Evolutionary conservation across 75 land plant genomes (phyloP).

Genomic region (Pinus taeda): DNA sequence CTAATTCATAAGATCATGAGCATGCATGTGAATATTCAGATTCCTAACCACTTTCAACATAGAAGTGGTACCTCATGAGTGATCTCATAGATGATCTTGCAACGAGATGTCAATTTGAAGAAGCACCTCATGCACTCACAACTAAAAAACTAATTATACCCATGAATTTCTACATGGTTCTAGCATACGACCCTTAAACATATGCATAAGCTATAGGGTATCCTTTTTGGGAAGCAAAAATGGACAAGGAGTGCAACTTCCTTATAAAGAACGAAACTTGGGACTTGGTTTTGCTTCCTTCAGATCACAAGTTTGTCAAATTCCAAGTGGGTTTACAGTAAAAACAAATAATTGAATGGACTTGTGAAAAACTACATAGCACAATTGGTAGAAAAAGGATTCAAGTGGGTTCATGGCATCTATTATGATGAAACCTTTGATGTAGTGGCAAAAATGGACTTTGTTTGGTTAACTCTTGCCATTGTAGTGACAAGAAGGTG

Average conservation of each 20-base stretch:
- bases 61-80: too few relatives aligned
- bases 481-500: conserved; percentile 9
- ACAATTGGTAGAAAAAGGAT: conserved; percentile 12
- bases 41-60: too few relatives aligned
- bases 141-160: background rate
- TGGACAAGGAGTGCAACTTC: conserved; percentile 1
- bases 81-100: too few relatives aligned
- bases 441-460: conserved; percentile 13
- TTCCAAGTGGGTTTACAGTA: conserved; percentile 11
- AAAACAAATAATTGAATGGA: too few relatives aligned
- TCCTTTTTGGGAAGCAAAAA: background rate
- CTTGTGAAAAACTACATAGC: conserved; percentile 13
- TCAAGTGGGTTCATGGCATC: conserved; percentile 8
- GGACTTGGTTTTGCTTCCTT: conserved; percentile 1
- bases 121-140: too few relatives aligned
- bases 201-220: background rate
- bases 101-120: too few relatives aligned
- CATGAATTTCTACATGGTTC: background rate
- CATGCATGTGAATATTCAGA: too few relatives aligned
- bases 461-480: conserved; percentile 7
- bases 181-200: background rate
- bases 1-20: background rate
- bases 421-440: conserved; percentile 26
- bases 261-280: background rate
- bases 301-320: background rate